Evolutionary conservation across 164 flowering plant species (phyloP).

Genomic region (Litsea cubeba): DNA sequence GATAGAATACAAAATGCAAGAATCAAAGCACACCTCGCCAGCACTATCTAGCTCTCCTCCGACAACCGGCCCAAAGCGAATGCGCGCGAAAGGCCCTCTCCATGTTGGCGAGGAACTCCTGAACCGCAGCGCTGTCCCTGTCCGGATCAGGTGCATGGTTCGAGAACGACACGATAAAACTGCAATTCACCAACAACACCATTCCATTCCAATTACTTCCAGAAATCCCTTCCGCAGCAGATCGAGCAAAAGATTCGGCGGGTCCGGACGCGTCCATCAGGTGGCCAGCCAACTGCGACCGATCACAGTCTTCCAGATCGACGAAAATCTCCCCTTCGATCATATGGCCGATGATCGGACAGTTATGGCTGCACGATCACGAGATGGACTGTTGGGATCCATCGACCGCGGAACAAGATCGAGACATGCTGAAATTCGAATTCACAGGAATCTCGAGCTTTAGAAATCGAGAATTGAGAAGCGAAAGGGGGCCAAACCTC

Average conservation of each 20-base stretch:
- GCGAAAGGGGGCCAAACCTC: constrained; percentile 39
- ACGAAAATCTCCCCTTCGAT: too few species aligned
- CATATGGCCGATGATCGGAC: too few species aligned
- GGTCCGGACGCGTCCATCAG: background rate
- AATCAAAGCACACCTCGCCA: constrained; percentile 65
- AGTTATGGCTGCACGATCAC: too few species aligned
- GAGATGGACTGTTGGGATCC: too few species aligned
- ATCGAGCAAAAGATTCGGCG: background rate
- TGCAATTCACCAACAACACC: constrained; percentile 26
- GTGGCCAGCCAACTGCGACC: background rate
- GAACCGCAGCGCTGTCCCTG: constrained; percentile 80
- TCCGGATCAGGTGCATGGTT: constrained; percentile 87
- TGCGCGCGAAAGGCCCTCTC: constrained; percentile 87
- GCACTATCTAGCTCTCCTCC: constrained; percentile 96
- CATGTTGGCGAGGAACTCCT: constrained; percentile 76
- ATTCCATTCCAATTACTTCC: background rate
- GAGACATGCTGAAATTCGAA: too few species aligned
- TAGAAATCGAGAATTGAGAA: background rate
- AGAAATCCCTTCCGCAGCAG: background rate
- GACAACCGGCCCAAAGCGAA: constrained; percentile 91
- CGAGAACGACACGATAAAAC: constrained; percentile 83
- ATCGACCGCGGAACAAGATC: too few species aligned
- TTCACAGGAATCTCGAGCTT: too few species aligned
- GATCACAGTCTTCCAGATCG: too few species aligned
- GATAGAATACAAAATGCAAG: background rate